Conservation (phyloP, 2,329 filamentous ascomycete genomes). For the Neonectria sp. region DNA sequence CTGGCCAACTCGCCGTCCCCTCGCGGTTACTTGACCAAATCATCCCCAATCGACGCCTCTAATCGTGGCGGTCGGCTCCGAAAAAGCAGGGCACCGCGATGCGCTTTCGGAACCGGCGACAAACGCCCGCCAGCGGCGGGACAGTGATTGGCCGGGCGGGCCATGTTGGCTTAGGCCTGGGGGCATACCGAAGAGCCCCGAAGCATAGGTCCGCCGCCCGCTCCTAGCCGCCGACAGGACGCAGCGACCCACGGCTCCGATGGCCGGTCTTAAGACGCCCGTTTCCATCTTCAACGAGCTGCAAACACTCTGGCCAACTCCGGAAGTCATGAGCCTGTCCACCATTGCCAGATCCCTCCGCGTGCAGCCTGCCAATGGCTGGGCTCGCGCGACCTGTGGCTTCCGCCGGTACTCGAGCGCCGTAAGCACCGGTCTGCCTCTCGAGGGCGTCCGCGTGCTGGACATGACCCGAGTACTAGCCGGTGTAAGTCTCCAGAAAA, state of each 20-base stretch:
- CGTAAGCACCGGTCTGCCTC: constrained; percentile 65
- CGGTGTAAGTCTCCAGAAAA: constrained; percentile 75
- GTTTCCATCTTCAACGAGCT: constrained; percentile 17
- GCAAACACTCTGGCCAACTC: constrained; percentile 16
- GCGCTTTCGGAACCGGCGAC: constrained; percentile 5
- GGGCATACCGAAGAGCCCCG: constrained; percentile 27
- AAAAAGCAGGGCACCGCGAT: constrained; percentile 18
- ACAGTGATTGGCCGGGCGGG: constrained; percentile 20
- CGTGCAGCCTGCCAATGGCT: constrained; percentile 38
- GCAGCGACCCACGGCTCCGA: constrained; percentile 17
- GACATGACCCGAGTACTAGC: constrained; percentile 98
- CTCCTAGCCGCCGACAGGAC: constrained; percentile 26
- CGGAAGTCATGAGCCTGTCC: constrained; percentile 37
- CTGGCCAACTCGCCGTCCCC: constrained; percentile 4
- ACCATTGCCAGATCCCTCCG: constrained; percentile 38
- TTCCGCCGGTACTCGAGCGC: constrained; percentile 51
- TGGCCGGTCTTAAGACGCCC: constrained; percentile 22
- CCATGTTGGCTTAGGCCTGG: neutral
- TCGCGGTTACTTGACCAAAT: constrained; percentile 14
- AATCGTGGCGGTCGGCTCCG: constrained; percentile 8
- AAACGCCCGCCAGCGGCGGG: constrained; percentile 15
- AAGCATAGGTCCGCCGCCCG: constrained; percentile 17
- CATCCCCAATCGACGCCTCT: neutral
- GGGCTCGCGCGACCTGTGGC: constrained; percentile 24
- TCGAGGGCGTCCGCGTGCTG: constrained; percentile 89